Evolutionary conservation across 495 filamentous ascomycete genomes (phyloP).

Genomic region (Aspergillus leporis): DNA sequence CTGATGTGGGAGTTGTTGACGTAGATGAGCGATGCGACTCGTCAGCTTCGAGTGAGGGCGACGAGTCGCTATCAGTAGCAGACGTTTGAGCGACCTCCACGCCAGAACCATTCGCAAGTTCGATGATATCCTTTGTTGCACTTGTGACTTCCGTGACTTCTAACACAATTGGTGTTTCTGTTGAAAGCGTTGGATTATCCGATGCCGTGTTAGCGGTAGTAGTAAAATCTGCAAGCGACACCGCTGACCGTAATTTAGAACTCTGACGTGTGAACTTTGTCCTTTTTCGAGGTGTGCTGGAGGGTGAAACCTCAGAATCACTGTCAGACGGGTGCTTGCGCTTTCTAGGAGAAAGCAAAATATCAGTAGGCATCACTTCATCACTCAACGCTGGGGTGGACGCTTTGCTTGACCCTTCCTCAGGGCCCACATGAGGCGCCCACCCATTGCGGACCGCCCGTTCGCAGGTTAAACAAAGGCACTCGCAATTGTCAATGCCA

Average conservation of each 20-base stretch:
- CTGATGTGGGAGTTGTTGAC: conserved; percentile 42
- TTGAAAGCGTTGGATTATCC: conserved; percentile 7
- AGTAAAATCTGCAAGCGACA: conserved; percentile 34
- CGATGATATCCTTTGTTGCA: conserved; percentile 9
- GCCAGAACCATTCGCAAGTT: conserved; percentile 2
- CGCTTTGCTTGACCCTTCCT: conserved; percentile 30
- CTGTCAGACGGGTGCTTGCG: conserved; percentile 40
- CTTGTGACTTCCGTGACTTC: conserved; percentile 16
- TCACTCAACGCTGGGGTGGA: conserved; percentile 38
- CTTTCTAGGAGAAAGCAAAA: conserved; percentile 33
- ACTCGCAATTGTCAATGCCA: conserved; percentile 91
- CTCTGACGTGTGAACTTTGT: conserved; percentile 38
- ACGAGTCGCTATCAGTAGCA: conserved; percentile 31
- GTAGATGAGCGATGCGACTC: conserved; percentile 40
- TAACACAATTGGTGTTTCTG: background rate
- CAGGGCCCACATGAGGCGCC: conserved; percentile 51
- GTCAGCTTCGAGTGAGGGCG: conserved; percentile 30
- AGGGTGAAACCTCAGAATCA: conserved; percentile 37
- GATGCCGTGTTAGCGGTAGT: conserved; percentile 19
- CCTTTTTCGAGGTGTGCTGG: conserved; percentile 38
- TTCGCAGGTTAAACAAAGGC: conserved; percentile 88
- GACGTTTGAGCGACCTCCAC: conserved; percentile 7
- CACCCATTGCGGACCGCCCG: conserved; percentile 76
- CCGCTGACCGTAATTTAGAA: conserved; percentile 44
- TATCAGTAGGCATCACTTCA: conserved; percentile 24